Evolutionary conservation across 2,329 filamentous ascomycete species (phyloP).

Genomic region (Alternaria incomplexa): DNA sequence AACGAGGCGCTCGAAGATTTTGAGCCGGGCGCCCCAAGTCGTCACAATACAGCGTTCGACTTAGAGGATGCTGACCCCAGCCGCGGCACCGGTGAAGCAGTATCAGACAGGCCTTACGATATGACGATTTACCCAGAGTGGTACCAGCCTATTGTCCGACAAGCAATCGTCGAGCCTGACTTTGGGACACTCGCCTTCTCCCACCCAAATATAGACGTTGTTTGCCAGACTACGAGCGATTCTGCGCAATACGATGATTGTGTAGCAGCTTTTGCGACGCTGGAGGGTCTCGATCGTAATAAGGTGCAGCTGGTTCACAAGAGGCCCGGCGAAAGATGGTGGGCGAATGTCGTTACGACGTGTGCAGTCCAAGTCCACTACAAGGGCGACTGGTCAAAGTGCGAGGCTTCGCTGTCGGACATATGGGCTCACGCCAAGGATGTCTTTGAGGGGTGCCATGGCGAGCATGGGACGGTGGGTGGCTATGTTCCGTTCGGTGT

Average conservation of each 20-base stretch:
- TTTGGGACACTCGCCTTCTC: background rate
- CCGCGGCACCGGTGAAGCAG: no score
- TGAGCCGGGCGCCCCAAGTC: background rate
- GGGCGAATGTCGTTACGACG: background rate
- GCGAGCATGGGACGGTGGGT: background rate
- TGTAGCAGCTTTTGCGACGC: background rate
- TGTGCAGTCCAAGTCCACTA: background rate
- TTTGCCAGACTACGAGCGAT: background rate
- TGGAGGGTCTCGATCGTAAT: background rate
- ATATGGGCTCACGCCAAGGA: background rate
- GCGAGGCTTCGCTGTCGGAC: background rate
- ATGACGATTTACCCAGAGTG: background rate
- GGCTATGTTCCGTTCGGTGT: background rate
- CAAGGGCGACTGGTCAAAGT: background rate
- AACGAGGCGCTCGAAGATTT: rapidly evolving
- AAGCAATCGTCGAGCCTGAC: no score
- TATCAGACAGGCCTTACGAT: no score
- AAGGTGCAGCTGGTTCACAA: background rate
- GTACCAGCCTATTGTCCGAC: background rate
- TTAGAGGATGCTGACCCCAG: no score
- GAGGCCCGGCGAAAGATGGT: background rate
- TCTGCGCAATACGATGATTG: background rate
- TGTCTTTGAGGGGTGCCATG: background rate
- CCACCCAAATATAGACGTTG: background rate
- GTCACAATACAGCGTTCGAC: no score